Evolutionary conservation across 306 rosid species (phyloP).

Genomic region (Begonia loranthoides): DNA sequence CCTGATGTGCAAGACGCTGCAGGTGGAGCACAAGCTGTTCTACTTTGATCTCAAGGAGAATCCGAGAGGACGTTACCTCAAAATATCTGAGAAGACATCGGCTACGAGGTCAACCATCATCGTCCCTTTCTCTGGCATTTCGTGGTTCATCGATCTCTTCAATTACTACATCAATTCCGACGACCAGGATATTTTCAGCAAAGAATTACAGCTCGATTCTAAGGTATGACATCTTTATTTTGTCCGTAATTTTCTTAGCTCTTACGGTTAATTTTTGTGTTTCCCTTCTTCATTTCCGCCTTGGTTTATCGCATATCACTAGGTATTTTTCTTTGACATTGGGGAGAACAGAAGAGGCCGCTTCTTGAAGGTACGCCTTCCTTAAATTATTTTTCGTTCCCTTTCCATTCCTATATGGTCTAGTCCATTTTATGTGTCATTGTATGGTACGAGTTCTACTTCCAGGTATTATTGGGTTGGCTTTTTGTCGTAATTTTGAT

Average conservation of each 20-base stretch:
- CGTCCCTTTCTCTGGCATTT: conserved; percentile 91
- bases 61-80: conserved; percentile 93
- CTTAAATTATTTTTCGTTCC: no score
- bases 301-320: neutral
- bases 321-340: conserved; percentile 92
- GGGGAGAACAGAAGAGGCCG: conserved; percentile 99
- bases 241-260: neutral
- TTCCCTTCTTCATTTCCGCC: no score
- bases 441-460: no score
- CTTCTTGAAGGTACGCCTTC: conserved; percentile 66
- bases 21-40: conserved; percentile 95
- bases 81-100: conserved; percentile 95
- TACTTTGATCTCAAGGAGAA: conserved; percentile 99
- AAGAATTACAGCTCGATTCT: conserved; percentile 96
- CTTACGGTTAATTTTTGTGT: no score
- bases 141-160: conserved; percentile 97
- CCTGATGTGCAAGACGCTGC: conserved; percentile 85
- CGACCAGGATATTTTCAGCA: conserved; percentile 85
- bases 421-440: no score
- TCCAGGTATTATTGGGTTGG: no score
- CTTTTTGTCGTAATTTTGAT: no score
- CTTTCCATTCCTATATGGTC: no score
- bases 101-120: conserved; percentile 99
- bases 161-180: conserved; percentile 89
- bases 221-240: conserved; percentile 27